Conservation (phyloP, 2,329 filamentous ascomycete genomes). For the Nemania sp. region DNA sequence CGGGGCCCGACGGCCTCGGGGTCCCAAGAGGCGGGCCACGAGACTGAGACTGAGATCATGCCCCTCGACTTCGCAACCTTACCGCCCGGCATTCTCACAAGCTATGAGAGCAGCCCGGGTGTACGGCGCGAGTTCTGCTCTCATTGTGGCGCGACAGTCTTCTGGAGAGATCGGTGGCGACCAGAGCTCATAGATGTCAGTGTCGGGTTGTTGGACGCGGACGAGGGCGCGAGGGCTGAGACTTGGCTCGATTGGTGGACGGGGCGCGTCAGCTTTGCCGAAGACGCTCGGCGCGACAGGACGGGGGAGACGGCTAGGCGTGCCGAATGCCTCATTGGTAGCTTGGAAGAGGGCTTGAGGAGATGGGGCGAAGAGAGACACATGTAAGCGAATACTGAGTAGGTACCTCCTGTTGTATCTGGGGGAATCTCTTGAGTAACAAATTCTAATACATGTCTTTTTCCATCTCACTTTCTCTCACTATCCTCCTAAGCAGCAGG, state of each 20-base stretch:
- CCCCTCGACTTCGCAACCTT: constrained; percentile 46
- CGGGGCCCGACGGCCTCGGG: constrained; percentile 33
- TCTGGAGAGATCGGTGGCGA: constrained; percentile 61
- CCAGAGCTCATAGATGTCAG: constrained; percentile 66
- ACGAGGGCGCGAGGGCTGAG: constrained; percentile 59
- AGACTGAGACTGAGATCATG: constrained; percentile 3
- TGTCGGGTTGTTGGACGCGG: constrained; percentile 58
- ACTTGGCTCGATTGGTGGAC: constrained; percentile 67
- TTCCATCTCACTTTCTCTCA: no score
- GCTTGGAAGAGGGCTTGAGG: constrained; percentile 33
- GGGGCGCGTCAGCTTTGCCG: constrained; percentile 61
- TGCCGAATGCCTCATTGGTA: constrained; percentile 38
- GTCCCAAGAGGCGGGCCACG: neutral
- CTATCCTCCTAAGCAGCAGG: no score
- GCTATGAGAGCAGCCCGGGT: constrained; percentile 58
- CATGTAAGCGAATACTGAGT: no score
- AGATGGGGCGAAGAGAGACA: constrained; percentile 4
- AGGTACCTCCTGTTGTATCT: no score
- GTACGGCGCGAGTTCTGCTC: constrained; percentile 66
- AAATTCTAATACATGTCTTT: no score
- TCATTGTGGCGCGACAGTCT: constrained; percentile 66
- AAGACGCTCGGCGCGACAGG: constrained; percentile 50
- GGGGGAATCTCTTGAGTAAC: neutral
- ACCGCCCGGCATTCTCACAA: constrained; percentile 50
- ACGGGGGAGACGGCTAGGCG: constrained; percentile 35